Percentiles rank a stretch among this genome's conserved stretches.
Conservation (phyloP, 768 basidiomycete genomes). For the Lactarius psammicola region DNA sequence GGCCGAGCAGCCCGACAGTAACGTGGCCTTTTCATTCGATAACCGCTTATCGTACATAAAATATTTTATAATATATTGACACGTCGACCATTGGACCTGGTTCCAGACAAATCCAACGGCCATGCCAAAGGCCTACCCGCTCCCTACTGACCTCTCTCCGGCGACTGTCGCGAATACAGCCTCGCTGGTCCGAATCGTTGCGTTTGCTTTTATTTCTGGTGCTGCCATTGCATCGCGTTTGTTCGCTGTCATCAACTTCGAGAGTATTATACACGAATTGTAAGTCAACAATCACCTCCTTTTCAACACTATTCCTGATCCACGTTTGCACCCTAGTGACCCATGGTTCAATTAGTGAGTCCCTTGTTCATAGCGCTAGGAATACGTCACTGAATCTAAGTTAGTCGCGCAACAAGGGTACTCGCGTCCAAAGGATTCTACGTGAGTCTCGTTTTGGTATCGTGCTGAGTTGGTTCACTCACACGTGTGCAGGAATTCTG, state of each 20-base stretch:
- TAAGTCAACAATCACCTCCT: constrained; percentile 45
- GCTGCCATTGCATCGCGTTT: constrained; percentile 94
- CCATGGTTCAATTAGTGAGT: constrained; percentile 99
- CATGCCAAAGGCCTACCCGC: constrained; percentile 72
- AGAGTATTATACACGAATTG: constrained; percentile 99
- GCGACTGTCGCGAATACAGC: constrained; percentile 81
- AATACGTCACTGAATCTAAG: constrained; percentile 7
- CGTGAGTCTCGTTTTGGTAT: constrained; percentile 48
- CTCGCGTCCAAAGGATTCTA: constrained; percentile 94
- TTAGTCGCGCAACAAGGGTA: constrained; percentile 88
- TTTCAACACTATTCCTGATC: constrained; percentile 2
- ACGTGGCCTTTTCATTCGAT: no score
- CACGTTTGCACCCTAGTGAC: constrained; percentile 51
- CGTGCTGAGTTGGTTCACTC: constrained; percentile 1
- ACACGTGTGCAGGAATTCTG: constrained; percentile 77
- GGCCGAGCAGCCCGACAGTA: no score
- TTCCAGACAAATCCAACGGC: constrained; percentile 35
- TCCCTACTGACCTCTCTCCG: constrained; percentile 68
- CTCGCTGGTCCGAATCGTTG: constrained; percentile 86
- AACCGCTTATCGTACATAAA: background rate
- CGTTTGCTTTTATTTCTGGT: constrained; percentile 86
- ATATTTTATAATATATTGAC: background rate
- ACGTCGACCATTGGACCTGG: background rate
- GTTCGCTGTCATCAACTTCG: constrained; percentile 97
- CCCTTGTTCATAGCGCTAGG: background rate